Evolutionary conservation across 1,139 yeast species (phyloP).

Genomic region (Saccharomycopsis hybrid): DNA sequence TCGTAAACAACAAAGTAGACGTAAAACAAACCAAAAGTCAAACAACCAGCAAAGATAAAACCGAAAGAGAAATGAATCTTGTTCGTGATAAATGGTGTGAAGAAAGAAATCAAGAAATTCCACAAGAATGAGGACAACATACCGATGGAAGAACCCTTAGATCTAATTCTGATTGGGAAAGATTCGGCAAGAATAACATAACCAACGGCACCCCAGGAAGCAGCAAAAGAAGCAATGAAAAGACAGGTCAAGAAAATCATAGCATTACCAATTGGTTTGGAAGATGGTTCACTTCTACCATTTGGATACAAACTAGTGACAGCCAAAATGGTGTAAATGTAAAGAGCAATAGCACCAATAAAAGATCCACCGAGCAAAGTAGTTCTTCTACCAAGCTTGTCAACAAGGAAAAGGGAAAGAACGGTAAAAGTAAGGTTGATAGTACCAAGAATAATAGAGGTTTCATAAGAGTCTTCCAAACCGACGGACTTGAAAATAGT

Average conservation of each 20-base stretch:
- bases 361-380: slow-evolving; percentile 59
- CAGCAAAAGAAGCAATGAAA: slow-evolving; percentile 74
- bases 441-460: slow-evolving; percentile 70
- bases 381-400: slow-evolving; percentile 63
- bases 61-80: slow-evolving; percentile 59
- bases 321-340: slow-evolving; percentile 65
- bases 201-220: slow-evolving; percentile 82
- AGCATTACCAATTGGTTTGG: slow-evolving; percentile 58
- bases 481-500: slow-evolving; percentile 75
- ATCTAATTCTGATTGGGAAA: slow-evolving; percentile 72
- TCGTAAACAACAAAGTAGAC: slow-evolving; percentile 65
- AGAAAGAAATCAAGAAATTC: slow-evolving; percentile 75
- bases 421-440: slow-evolving; percentile 75
- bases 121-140: slow-evolving; percentile 70
- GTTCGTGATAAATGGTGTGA: slow-evolving; percentile 63
- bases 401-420: slow-evolving; percentile 59
- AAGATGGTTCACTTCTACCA: slow-evolving; percentile 32
- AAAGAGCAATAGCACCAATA: slow-evolving; percentile 59
- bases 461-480: slow-evolving; percentile 62
- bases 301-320: slow-evolving; percentile 55
- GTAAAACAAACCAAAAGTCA: slow-evolving; percentile 51
- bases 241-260: slow-evolving; percentile 75
- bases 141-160: slow-evolving; percentile 73
- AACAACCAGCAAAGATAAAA: slow-evolving; percentile 69
- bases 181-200: slow-evolving; percentile 69